Evolutionary conservation across 1,284 basidiomycete genomes (phyloP).

Genomic region (Afroboletus lepidellus): DNA sequence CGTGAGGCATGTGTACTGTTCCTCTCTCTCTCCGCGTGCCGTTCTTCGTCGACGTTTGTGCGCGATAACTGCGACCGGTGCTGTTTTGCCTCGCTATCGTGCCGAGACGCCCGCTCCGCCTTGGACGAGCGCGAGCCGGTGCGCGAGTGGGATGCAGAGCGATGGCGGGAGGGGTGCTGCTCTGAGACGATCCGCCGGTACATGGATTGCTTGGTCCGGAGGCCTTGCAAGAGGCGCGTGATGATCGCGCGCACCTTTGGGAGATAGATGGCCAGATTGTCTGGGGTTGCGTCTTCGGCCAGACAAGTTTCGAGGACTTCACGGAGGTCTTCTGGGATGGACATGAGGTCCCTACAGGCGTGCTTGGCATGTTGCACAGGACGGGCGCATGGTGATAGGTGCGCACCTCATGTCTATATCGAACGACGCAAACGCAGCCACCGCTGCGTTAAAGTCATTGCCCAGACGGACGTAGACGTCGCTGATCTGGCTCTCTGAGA

Average conservation of each 20-base stretch:
- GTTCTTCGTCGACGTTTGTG: constrained; percentile 26
- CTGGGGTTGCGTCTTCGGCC: constrained; percentile 83
- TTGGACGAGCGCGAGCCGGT: constrained; percentile 53
- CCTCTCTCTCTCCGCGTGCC: constrained; percentile 20
- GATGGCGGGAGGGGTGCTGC: constrained; percentile 41
- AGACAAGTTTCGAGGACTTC: constrained; percentile 87
- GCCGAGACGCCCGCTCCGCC: constrained; percentile 33
- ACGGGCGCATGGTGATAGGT: constrained; percentile 12
- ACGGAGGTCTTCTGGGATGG: constrained; percentile 88
- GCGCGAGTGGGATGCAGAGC: constrained; percentile 50
- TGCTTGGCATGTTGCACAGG: constrained; percentile 12
- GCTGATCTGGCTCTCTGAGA: constrained; percentile 85
- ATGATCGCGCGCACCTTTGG: constrained; percentile 93
- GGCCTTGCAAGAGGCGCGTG: constrained; percentile 86
- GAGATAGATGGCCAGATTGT: constrained; percentile 87
- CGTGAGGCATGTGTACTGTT: constrained; percentile 7
- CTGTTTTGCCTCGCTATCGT: constrained; percentile 41
- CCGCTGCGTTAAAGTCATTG: constrained; percentile 95
- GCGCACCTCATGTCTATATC: constrained; percentile 90
- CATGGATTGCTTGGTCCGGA: constrained; percentile 87
- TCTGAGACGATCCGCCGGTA: constrained; percentile 69
- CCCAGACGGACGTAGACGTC: constrained; percentile 96
- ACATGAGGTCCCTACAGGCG: constrained; percentile 72
- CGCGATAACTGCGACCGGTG: constrained; percentile 46
- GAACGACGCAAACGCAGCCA: constrained; percentile 82